phyloP scores from a whole-genome alignment of 345 rosid species.

The Gossypium longicalyx region DNA sequence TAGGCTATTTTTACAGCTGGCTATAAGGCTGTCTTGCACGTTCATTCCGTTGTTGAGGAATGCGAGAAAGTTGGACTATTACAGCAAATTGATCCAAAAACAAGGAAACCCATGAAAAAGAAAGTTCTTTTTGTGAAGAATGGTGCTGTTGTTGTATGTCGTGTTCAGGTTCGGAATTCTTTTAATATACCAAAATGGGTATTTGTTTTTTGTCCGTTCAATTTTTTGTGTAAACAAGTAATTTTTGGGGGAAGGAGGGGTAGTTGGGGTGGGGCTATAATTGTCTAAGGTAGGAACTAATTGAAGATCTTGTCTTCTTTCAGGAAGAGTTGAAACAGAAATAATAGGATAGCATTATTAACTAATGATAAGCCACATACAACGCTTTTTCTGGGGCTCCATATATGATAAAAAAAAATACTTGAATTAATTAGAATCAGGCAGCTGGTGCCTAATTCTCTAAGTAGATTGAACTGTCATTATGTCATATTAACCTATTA shows the following conservation, averaged over 20 bases:
- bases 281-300: not conserved
- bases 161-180: not conserved
- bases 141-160: not conserved
- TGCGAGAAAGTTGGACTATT: not conserved
- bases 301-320: not conserved
- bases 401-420: too few relatives aligned
- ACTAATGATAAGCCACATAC: not conserved
- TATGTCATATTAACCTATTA: too few relatives aligned
- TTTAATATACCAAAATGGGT: not conserved
- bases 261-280: not conserved
- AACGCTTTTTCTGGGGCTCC: too few relatives aligned
- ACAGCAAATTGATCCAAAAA: not conserved
- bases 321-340: not conserved
- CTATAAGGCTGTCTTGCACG: not conserved
- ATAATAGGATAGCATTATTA: not conserved
- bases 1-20: slow-evolving; percentile 1
- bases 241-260: too few relatives aligned
- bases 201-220: too few relatives aligned
- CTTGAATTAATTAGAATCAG: too few relatives aligned
- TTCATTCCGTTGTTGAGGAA: not conserved
- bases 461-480: too few relatives aligned
- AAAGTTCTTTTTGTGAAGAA: slow-evolving; percentile 1
- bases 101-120: not conserved
- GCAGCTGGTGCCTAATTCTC: too few relatives aligned
- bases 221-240: too few relatives aligned